Percentiles rank a stretch among this genome's conserved stretches.
These are phyloP conservation scores for Saccharomycopsis babjevae DNA, from an alignment of 805 yeast species.

Conservation along the genomic window DNA sequence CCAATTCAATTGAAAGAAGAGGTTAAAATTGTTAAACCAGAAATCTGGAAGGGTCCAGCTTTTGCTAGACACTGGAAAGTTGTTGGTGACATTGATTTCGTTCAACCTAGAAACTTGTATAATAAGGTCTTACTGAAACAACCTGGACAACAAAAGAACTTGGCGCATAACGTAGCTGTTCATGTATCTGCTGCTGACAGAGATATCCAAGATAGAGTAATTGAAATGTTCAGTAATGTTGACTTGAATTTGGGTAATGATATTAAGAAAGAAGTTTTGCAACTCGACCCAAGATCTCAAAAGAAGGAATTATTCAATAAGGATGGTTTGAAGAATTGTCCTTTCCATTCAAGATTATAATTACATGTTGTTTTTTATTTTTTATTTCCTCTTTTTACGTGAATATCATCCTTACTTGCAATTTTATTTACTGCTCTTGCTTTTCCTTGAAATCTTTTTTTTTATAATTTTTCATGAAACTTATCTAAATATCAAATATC, in stretches of 20 bases:
- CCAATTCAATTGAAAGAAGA: conserved; percentile 36
- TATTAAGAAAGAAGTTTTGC: conserved; percentile 53
- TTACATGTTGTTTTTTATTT: background rate
- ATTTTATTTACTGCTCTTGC: background rate
- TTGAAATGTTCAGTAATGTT: conserved; percentile 67
- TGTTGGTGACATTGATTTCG: conserved; percentile 57
- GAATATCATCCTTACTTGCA: background rate
- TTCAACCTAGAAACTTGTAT: conserved; percentile 71
- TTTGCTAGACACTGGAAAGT: conserved; percentile 80
- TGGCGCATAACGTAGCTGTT: conserved; percentile 74
- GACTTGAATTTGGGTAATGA: conserved; percentile 55
- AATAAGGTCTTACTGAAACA: conserved; percentile 59
- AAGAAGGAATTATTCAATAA: conserved; percentile 14
- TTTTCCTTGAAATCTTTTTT: background rate
- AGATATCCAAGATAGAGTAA: conserved; percentile 67
- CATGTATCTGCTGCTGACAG: conserved; percentile 65
- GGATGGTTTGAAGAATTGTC: conserved; percentile 11
- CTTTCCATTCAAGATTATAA: conserved; percentile 16
- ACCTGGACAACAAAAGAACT: conserved; percentile 73
- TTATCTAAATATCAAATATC: no score
- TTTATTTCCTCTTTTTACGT: background rate
- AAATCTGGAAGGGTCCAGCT: conserved; percentile 75
- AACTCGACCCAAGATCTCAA: conserved; percentile 35
- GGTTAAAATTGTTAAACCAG: conserved; percentile 52
- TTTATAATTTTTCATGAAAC: background rate